Evolutionary conservation across 169 alveolate genomes (phyloP), one percentile per base, ranked within the genome.

Genomic region (Toxoplasma gondii): DNA sequence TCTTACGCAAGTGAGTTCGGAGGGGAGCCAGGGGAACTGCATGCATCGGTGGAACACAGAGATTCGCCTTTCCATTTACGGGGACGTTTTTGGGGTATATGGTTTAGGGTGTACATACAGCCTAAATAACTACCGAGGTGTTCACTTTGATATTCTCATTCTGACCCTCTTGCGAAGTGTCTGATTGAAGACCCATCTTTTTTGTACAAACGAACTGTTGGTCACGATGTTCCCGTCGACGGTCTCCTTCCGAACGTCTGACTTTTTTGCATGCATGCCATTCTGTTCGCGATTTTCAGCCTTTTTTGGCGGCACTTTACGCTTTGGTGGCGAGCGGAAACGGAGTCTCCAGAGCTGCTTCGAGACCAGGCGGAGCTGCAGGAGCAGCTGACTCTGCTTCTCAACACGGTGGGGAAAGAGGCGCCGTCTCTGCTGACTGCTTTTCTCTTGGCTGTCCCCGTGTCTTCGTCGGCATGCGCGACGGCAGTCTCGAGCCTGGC

Each of bases 351-450:
- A 34, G 69, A 82, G 69, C 29, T 82, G 12, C 67, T 82, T 16
- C 90, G 90, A 41, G 90, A 82, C 90, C 90, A 82, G 36, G 90
- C 64, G 90, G 90, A 82, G 67, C 90, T 38, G 4, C 67, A 82
- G 36, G 69, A 82, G 67, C 90, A 82, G 36, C 90, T 82, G 22
- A 1, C 64, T 12, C 90, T 82, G n/a, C 64, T 82, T 10, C 67
- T 82, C 22, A 9, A 36, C 53, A 41, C 67, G 24, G 69, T 82
- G 41, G 90, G 44, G 64, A 82, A 82, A 67, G 67, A 38, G 34
- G 64, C 67, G 69, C 90, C 90, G 38, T 2, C 90, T 0, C 44
- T 82, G 19, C 64, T 82, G 27, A 31, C 41, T 7, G 69, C 67
- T 12, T 82, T 82, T 9, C n/a, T 82, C 1, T 5, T 41, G 36